Conservation (phyloP, 169 alveolate genomes). For the Plasmodium falciparum region DNA sequence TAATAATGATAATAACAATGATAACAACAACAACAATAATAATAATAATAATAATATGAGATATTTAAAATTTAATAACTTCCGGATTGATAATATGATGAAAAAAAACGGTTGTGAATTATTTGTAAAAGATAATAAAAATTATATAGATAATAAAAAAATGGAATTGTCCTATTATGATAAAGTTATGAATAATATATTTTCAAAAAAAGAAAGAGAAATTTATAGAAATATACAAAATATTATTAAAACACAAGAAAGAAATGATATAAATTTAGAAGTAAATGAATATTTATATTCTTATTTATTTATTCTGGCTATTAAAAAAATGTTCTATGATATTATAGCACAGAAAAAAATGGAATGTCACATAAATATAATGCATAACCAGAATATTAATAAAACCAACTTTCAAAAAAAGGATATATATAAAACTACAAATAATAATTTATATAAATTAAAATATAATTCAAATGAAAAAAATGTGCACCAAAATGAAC, state of each 20-base stretch:
- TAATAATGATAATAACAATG: not conserved
- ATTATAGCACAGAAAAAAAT: conserved; percentile 17
- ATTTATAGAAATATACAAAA: conserved; percentile 16
- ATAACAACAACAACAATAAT: too few species aligned
- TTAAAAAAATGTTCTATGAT: conserved; percentile 42
- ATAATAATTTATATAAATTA: not conserved
- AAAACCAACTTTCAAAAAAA: too few species aligned
- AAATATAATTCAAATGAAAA: not conserved
- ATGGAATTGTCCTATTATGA: conserved; percentile 19
- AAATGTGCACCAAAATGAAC: too few species aligned
- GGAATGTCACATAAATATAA: not conserved
- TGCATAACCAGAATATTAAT: too few species aligned
- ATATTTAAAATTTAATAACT: not conserved
- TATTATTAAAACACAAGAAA: conserved; percentile 15
- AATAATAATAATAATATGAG: not conserved
- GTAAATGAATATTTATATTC: conserved; percentile 41
- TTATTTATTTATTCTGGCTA: conserved; percentile 34
- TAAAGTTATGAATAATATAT: conserved; percentile 21
- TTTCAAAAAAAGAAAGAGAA: conserved; percentile 37
- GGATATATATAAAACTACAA: not conserved
- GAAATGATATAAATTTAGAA: conserved; percentile 16
- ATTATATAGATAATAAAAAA: not conserved
- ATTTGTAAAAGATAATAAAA: too few species aligned
- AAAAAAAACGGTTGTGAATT: not conserved
- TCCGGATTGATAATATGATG: not conserved